These are phyloP conservation scores for Talaromyces sp. DNA, from an alignment of 2,329 filamentous ascomycete genomes.

Conservation along the genomic window DNA sequence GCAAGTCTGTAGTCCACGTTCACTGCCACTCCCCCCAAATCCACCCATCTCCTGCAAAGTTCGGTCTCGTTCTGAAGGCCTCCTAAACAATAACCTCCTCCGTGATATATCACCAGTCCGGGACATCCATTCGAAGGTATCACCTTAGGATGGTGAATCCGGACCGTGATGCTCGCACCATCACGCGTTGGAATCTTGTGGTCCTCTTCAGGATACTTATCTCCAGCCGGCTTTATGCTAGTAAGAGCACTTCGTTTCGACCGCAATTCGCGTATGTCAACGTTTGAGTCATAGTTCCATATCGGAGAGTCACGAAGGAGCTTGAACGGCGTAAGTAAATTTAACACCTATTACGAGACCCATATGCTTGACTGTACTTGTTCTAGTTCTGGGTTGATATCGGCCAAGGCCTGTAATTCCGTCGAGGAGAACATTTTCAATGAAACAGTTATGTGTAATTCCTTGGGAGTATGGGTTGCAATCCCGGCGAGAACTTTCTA, in stretches of 20 bases:
- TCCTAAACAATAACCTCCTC: slow-evolving; percentile 5
- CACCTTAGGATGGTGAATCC: neutral
- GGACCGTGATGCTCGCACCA: neutral
- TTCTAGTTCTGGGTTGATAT: neutral
- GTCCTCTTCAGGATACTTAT: neutral
- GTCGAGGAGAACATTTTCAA: neutral
- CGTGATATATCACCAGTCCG: neutral
- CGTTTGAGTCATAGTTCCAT: neutral
- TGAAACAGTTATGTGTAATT: neutral
- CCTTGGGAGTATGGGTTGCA: no score
- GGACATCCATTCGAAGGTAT: neutral
- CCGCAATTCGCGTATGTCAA: neutral
- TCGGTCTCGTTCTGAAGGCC: neutral
- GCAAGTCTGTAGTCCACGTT: slow-evolving; percentile 16
- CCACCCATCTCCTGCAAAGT: neutral
- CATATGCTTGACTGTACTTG: neutral
- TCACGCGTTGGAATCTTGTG: slow-evolving; percentile 6
- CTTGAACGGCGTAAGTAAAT: neutral
- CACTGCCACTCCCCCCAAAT: slow-evolving; percentile 1
- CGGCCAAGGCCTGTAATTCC: neutral
- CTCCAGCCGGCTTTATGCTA: neutral
- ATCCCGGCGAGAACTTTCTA: no score
- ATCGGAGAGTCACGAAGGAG: neutral
- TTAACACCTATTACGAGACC: neutral
- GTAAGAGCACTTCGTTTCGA: neutral